phyloP scores from a whole-genome alignment of 345 rosid genomes.

The Pseudoturritis turrita region DNA sequence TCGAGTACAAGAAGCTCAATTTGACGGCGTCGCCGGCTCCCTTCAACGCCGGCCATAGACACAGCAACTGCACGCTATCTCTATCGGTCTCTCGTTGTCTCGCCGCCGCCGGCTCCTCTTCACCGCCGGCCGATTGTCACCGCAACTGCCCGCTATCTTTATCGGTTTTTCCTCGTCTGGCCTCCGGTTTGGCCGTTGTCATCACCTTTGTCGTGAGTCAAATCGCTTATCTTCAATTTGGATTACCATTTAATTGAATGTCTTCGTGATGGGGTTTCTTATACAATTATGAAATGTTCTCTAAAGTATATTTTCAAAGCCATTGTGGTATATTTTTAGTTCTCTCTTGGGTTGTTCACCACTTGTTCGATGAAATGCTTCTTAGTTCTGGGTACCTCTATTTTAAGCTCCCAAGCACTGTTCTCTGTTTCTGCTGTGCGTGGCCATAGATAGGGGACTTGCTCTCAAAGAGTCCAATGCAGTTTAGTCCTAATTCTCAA shows the following conservation, averaged over 20 bases:
- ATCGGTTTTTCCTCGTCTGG: background rate
- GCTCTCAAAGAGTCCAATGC: background rate
- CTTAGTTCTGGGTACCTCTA: background rate
- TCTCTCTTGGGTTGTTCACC: background rate
- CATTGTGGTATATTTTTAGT: too few relatives aligned
- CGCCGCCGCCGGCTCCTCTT: too few relatives aligned
- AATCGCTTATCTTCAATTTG: background rate
- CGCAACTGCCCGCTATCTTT: background rate
- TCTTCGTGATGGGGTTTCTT: background rate
- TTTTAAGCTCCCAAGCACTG: background rate
- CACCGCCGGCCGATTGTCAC: background rate
- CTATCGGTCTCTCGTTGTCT: too few relatives aligned
- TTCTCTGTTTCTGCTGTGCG: background rate
- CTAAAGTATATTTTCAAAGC: too few relatives aligned
- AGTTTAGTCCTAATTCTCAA: background rate
- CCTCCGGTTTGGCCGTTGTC: background rate
- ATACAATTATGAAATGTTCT: too few relatives aligned
- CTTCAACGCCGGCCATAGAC: too few relatives aligned
- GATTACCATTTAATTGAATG: background rate
- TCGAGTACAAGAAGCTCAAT: too few relatives aligned
- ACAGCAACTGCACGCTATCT: too few relatives aligned
- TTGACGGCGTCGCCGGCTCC: too few relatives aligned
- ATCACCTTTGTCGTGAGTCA: background rate
- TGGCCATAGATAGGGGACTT: background rate
- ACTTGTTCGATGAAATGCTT: conserved; percentile 7